Percentiles rank a stretch among this genome's conserved stretches.
Evolutionary conservation across 352 stramenopile genomes (phyloP).

Genomic region (Globisporangium takayamanum): DNA sequence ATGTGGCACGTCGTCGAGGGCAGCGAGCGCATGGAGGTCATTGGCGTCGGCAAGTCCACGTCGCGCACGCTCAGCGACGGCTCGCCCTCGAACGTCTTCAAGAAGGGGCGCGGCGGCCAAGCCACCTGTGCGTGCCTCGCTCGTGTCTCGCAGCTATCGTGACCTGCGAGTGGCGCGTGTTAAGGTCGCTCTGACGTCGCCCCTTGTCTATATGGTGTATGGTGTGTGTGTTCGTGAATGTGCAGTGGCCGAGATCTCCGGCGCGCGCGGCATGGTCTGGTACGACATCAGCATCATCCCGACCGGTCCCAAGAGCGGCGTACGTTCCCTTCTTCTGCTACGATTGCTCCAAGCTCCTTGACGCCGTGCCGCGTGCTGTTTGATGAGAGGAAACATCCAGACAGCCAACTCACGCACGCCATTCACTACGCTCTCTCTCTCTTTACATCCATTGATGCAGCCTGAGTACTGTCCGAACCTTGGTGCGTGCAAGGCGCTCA

Average conservation of each 20-base stretch:
- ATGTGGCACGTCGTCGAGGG: slow-evolving; percentile 27
- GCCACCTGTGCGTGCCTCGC: slow-evolving; percentile 40
- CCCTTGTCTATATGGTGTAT: neutral
- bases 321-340: slow-evolving; percentile 20
- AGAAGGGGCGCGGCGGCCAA: slow-evolving; percentile 38
- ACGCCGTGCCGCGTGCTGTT: too few relatives aligned
- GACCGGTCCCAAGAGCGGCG: slow-evolving; percentile 41
- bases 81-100: slow-evolving; percentile 43
- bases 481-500: slow-evolving; percentile 45
- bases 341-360: too few relatives aligned
- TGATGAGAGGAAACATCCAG: too few relatives aligned
- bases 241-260: slow-evolving; percentile 62
- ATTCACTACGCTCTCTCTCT: neutral
- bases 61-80: slow-evolving; percentile 19
- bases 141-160: neutral
- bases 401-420: neutral
- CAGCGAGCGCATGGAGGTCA: slow-evolving; percentile 17
- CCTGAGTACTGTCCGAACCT: slow-evolving; percentile 47
- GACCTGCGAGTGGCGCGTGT: neutral
- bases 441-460: slow-evolving; percentile 9
- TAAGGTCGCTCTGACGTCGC: neutral
- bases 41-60: slow-evolving; percentile 26
- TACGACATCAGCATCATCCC: slow-evolving; percentile 77
- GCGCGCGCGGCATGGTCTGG: slow-evolving; percentile 32
- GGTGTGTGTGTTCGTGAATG: slow-evolving; percentile 5